Evolutionary conservation across 2,329 filamentous ascomycete genomes (phyloP).

Genomic region (Alternaria alternata): DNA sequence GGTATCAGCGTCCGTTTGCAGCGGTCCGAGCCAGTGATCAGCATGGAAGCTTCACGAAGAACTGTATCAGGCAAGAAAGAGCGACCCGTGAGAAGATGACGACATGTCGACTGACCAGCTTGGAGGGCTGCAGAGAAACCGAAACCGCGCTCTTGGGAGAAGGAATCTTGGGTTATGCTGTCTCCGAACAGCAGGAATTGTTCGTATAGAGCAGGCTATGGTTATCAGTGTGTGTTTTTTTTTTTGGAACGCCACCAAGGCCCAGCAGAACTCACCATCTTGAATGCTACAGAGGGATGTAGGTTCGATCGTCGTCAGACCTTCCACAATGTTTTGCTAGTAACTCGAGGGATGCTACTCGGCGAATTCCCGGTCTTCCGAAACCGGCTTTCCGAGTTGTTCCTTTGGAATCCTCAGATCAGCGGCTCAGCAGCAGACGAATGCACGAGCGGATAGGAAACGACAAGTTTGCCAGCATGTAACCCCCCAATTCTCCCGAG

Average conservation of each 20-base stretch:
- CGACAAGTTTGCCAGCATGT: not conserved
- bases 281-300: conserved; percentile 3
- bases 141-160: conserved; percentile 70
- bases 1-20: conserved; percentile 12
- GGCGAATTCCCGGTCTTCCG: conserved; percentile 7
- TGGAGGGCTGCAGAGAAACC: conserved; percentile 77
- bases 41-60: not conserved
- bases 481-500: conserved; percentile 1
- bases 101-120: conserved; percentile 61
- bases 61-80: conserved; percentile 9
- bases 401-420: not conserved
- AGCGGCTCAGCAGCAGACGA: conserved; percentile 6
- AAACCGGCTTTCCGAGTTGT: not conserved
- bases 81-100: not conserved
- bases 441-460: conserved; percentile 2
- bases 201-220: conserved; percentile 46
- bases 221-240: conserved; percentile 4
- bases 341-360: not conserved
- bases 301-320: not conserved
- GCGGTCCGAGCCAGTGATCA: conserved; percentile 1
- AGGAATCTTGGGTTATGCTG: conserved; percentile 79
- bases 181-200: conserved; percentile 83
- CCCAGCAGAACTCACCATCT: conserved; percentile 18
- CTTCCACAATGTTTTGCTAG: conserved; percentile 3
- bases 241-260: not conserved